Percentiles rank a stretch among this genome's conserved stretches.
Evolutionary conservation across 2,329 filamentous ascomycete species (phyloP).

Genomic region (Cercospora sesami): DNA sequence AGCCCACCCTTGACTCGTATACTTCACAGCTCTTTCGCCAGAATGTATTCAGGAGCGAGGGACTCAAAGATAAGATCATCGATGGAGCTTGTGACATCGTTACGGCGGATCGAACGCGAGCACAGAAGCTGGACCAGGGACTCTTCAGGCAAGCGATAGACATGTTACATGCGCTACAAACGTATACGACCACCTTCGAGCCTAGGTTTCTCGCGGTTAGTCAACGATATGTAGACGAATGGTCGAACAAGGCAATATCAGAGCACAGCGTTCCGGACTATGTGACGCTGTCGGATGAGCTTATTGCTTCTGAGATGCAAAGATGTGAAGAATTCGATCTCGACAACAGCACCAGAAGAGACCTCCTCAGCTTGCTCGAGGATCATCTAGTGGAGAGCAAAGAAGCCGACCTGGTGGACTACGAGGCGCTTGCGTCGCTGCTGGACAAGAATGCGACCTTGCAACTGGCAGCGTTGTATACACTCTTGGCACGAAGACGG

Average conservation of each 20-base stretch:
- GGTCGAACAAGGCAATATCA: constrained; percentile 66
- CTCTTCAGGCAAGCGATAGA: constrained; percentile 71
- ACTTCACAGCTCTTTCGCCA: constrained; percentile 72
- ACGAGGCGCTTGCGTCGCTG: constrained; percentile 66
- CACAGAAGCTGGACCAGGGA: constrained; percentile 58
- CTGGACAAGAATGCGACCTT: constrained; percentile 68
- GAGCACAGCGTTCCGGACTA: constrained; percentile 70
- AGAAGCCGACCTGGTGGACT: constrained; percentile 48
- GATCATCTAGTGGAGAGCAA: constrained; percentile 68
- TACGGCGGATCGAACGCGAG: constrained; percentile 64
- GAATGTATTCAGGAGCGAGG: constrained; percentile 56
- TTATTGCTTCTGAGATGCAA: constrained; percentile 71
- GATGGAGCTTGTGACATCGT: constrained; percentile 76
- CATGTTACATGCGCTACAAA: constrained; percentile 80
- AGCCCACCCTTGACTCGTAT: constrained; percentile 77
- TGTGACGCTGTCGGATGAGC: constrained; percentile 65
- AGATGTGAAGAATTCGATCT: constrained; percentile 80
- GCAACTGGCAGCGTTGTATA: constrained; percentile 74
- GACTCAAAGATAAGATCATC: constrained; percentile 57
- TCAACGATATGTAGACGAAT: constrained; percentile 65
- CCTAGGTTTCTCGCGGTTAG: constrained; percentile 69
- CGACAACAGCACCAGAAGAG: constrained; percentile 77
- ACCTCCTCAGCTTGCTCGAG: constrained; percentile 72
- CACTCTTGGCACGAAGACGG: constrained; percentile 69
- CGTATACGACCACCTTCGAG: constrained; percentile 80